Conservation (phyloP, 2,329 filamentous ascomycete species). For the Daldinia eschscholtzii region DNA sequence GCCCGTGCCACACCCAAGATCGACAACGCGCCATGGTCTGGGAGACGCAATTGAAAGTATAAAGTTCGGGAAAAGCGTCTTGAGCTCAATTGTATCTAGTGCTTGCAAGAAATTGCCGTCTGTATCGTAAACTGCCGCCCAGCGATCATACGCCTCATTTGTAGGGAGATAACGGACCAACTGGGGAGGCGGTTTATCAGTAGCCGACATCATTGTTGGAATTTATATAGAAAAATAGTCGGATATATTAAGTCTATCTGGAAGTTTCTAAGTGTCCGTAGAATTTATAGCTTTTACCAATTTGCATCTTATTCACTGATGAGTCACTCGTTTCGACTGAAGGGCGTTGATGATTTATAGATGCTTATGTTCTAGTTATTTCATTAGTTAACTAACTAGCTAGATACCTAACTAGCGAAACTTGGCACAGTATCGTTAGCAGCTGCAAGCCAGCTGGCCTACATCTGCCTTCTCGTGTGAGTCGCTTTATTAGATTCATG, state of each 20-base stretch:
- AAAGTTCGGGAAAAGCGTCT: slow-evolving; percentile 62
- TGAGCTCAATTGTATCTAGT: slow-evolving; percentile 70
- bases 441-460: slow-evolving; percentile 18
- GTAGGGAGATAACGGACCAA: slow-evolving; percentile 52
- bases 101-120: slow-evolving; percentile 76
- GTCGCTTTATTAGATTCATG: not conserved
- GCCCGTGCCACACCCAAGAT: slow-evolving; percentile 75
- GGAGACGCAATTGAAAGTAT: slow-evolving; percentile 52
- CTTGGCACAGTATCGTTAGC: not conserved
- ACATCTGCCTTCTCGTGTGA: too few species aligned
- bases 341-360: not conserved
- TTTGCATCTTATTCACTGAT: not conserved
- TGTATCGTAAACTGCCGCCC: slow-evolving; percentile 68
- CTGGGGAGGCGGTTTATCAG: slow-evolving; percentile 26
- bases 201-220: slow-evolving; percentile 17
- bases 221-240: not conserved
- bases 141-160: slow-evolving; percentile 52
- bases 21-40: slow-evolving; percentile 61
- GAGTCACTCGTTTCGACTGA: not conserved
- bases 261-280: not conserved
- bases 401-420: not conserved
- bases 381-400: not conserved
- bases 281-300: not conserved
- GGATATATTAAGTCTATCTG: not conserved
- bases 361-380: not conserved